Evolutionary conservation across 148 eudicot genomes (phyloP).

Genomic region (Nyssa sinensis): DNA sequence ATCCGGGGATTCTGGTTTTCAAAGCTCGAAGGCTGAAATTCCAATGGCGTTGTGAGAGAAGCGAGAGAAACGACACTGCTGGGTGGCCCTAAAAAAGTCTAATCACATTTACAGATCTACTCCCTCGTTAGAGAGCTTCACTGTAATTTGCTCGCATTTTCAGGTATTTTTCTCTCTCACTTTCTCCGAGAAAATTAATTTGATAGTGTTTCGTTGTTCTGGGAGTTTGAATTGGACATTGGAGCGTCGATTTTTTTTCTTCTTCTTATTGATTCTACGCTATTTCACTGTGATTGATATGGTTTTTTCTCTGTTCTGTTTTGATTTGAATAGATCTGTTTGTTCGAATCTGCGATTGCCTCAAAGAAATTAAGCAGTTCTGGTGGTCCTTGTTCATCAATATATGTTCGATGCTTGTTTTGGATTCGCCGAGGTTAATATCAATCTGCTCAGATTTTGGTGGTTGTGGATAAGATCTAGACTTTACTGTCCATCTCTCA

Average conservation of each 20-base stretch:
- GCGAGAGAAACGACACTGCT: not conserved
- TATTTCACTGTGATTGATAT: not conserved
- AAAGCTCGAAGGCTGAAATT: constrained; percentile 9
- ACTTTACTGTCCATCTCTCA: not conserved
- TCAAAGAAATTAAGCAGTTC: constrained; percentile 7
- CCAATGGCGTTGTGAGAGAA: not conserved
- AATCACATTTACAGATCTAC: not conserved
- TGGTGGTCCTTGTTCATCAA: constrained; percentile 4
- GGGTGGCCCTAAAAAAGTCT: not conserved
- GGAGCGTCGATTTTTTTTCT: not conserved
- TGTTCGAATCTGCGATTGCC: not conserved
- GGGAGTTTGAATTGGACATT: not conserved
- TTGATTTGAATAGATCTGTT: not conserved
- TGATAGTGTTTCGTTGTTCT: not conserved
- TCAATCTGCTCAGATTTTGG: constrained; percentile 42
- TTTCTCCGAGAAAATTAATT: not conserved
- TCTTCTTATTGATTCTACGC: not conserved
- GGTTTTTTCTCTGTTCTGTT: not conserved
- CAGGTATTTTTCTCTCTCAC: not conserved
- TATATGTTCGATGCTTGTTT: constrained; percentile 18
- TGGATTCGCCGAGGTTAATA: constrained; percentile 25
- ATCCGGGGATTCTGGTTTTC: constrained; percentile 25
- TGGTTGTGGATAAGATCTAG: constrained; percentile 55
- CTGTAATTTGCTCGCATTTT: not conserved
- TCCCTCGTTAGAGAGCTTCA: not conserved